These are phyloP conservation scores for Monosporascus sp. DNA, from an alignment of 2,329 filamentous ascomycete species.

Conservation along the genomic window DNA sequence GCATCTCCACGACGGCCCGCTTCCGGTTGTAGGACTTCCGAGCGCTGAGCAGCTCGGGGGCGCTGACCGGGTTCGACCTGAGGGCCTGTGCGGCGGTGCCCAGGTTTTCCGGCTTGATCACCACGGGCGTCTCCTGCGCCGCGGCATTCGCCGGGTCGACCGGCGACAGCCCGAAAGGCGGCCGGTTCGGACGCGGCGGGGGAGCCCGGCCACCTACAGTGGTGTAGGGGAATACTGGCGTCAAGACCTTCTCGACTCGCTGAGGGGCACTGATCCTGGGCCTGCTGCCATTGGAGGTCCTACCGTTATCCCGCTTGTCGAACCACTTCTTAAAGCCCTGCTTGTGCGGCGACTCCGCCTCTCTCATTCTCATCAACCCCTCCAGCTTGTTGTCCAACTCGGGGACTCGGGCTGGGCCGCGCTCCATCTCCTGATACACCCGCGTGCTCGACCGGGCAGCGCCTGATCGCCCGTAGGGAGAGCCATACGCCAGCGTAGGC, in stretches of 20 bases:
- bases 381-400: conserved; percentile 1
- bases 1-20: not conserved
- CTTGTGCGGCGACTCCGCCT: not conserved
- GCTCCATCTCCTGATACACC: conserved; percentile 3
- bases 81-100: conserved; percentile 14
- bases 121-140: not conserved
- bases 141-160: conserved; percentile 1
- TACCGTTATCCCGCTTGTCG: not conserved
- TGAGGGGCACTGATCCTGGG: conserved; percentile 8
- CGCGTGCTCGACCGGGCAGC: not conserved
- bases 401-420: not conserved
- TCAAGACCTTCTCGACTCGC: not conserved
- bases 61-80: conserved; percentile 13
- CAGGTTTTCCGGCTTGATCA: conserved; percentile 6
- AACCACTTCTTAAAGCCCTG: conserved; percentile 8
- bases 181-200: conserved; percentile 1
- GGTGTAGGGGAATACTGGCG: not conserved
- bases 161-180: not conserved
- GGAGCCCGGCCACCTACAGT: not conserved
- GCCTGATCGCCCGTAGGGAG: not conserved
- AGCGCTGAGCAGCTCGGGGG: not conserved
- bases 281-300: not conserved
- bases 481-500: conserved; percentile 14
- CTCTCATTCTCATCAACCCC: not conserved
- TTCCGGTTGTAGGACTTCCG: not conserved